phyloP scores from a whole-genome alignment of 2,329 filamentous ascomycete genomes.

The Fusarium begoniae region DNA sequence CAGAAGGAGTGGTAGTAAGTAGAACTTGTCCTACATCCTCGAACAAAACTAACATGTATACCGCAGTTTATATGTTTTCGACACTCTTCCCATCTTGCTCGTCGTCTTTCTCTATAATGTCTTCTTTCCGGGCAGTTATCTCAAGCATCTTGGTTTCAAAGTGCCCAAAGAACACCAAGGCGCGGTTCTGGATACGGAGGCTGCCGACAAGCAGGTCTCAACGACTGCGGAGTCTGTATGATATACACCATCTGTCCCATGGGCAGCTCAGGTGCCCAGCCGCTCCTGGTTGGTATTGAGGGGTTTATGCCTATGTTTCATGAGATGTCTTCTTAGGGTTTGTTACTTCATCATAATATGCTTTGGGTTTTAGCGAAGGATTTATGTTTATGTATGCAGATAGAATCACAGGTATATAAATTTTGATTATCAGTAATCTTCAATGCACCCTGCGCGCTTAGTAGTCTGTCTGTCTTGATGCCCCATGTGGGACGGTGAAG shows the following conservation, averaged over 20 bases:
- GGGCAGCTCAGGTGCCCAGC: too few species aligned
- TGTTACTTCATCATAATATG: neutral
- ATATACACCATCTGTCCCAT: rapidly evolving
- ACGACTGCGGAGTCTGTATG: neutral
- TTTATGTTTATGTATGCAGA: neutral
- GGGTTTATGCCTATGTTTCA: neutral
- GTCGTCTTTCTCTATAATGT: conserved; percentile 32
- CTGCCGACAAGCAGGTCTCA: neutral
- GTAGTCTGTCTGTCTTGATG: too few species aligned
- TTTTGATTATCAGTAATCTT: neutral
- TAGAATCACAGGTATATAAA: neutral
- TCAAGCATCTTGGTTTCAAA: conserved; percentile 33
- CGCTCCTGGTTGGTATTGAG: neutral
- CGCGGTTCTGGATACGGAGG: neutral
- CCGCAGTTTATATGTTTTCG: conserved; percentile 27
- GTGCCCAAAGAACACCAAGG: neutral
- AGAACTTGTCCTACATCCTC: rapidly evolving
- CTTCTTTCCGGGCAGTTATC: conserved; percentile 29
- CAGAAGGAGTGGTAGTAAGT: conserved; percentile 38
- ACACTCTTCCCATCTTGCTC: conserved; percentile 26
- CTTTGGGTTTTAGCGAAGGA: neutral
- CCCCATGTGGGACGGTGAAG: neutral
- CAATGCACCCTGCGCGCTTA: neutral
- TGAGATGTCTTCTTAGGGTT: neutral
- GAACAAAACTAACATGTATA: neutral